Base-by-base conservation (phyloP, 768 basidiomycete genomes). In the Mrakia hoshinonis region DNA sequence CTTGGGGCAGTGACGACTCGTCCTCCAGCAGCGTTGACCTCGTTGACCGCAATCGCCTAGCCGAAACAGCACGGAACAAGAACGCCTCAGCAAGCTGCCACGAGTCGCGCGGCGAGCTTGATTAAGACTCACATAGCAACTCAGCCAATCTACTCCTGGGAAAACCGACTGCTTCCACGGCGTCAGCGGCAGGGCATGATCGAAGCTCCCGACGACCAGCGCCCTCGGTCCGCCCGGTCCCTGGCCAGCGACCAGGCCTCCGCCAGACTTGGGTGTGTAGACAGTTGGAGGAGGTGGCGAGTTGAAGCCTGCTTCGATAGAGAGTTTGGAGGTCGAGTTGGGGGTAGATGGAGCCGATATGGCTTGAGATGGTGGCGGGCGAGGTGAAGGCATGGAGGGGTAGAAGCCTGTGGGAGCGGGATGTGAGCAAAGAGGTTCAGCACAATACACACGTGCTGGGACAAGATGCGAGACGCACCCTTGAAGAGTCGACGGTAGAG, bases 91-190 rank as follows among this genome's bases (percentile, higher is more conserved):
- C 61, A 52, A 48, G 12, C 24, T 5, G n/a, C n/a, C n/a, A n/a
- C n/a, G n/a, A n/a, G n/a, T n/a, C n/a, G n/a, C n/a, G n/a, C n/a
- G n/a, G n/a, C 26, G 31, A 47, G 46, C 46, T 47, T 47, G 10
- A n/a, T n/a, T n/a, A n/a, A n/a, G 13, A 74, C 75, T 69, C 58
- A 75, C 78, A 79, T 96, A 97, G 73, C 91, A 91, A 1, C 89
- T 90, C 72, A 98, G 81, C 77, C 93, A 94, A 77, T 98, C 93
- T 80, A 98, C 87, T 0, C 91, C 92, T 0, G 92, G 92, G 36
- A 72, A 72, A 3, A 58, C 66, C 18, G 74, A 75, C 13, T 47
- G 74, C 48, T 74, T 67, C 29, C 70, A 48, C 39, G 90, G 90
- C 34, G 90, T 89, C 85, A 90, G 89, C 43, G 90, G 79, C 3